Conservation (phyloP, 1,284 basidiomycete genomes). For the Mixia osmundae region DNA sequence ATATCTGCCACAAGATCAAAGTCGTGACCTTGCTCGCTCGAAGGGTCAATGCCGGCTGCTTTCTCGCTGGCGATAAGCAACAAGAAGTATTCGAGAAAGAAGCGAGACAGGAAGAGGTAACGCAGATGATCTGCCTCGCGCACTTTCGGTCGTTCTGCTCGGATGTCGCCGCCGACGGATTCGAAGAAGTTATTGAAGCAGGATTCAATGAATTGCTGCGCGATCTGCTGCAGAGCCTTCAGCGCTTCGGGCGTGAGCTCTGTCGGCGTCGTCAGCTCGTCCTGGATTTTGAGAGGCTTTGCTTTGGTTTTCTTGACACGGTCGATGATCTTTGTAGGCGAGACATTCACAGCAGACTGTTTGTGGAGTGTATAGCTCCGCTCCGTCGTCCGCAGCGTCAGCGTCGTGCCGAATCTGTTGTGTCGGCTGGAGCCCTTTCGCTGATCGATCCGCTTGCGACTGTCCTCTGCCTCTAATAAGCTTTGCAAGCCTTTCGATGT, state of each 20-base stretch:
- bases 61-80: conserved; percentile 15
- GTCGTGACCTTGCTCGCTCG: conserved; percentile 27
- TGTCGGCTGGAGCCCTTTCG: conserved; percentile 40
- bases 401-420: conserved; percentile 31
- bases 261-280: conserved; percentile 28
- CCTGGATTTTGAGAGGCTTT: conserved; percentile 28
- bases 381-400: background rate
- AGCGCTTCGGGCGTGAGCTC: conserved; percentile 47
- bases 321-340: conserved; percentile 39
- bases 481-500: conserved; percentile 8
- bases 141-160: conserved; percentile 66
- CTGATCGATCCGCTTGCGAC: conserved; percentile 32
- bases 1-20: conserved; percentile 62
- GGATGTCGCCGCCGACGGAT: conserved; percentile 70
- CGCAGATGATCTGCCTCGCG: conserved; percentile 72
- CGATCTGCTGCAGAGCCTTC: conserved; percentile 39
- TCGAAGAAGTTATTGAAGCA: conserved; percentile 70
- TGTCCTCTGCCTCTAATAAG: conserved; percentile 30
- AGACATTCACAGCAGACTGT: conserved; percentile 48
- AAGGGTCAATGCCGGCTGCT: conserved; percentile 9
- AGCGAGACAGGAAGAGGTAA: conserved; percentile 54
- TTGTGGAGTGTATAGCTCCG: conserved; percentile 40
- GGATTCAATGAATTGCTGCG: conserved; percentile 44
- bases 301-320: conserved; percentile 42
- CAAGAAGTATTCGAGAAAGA: conserved; percentile 75